phyloP scores from a whole-genome alignment of 2,329 filamentous ascomycete species.

The Calonectria naviculata region DNA sequence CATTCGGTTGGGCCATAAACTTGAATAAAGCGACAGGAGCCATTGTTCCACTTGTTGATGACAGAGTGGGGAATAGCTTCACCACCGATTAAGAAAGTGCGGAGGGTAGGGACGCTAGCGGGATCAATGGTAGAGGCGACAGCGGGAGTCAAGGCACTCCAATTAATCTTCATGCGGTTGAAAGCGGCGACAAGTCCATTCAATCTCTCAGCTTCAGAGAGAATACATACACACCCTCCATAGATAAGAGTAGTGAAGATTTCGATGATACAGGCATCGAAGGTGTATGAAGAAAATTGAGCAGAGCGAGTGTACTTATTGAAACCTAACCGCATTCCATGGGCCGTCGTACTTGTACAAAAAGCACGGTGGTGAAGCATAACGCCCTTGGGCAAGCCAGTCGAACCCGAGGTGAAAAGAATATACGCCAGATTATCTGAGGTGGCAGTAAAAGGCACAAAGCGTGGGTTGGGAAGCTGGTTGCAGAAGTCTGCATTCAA shows the following conservation, averaged over 20 bases:
- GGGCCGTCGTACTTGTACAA: slow-evolving; percentile 3
- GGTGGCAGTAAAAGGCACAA: background rate
- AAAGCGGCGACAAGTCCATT: slow-evolving; percentile 28
- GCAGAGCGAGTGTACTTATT: background rate
- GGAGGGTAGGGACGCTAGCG: background rate
- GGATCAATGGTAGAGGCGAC: background rate
- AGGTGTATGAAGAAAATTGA: slow-evolving; percentile 35
- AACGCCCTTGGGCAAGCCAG: slow-evolving; percentile 29
- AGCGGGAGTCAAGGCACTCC: slow-evolving; percentile 14
- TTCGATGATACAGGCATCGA: slow-evolving; percentile 36
- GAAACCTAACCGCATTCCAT: slow-evolving; percentile 3
- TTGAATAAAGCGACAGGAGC: background rate
- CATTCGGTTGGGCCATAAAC: slow-evolving; percentile 1
- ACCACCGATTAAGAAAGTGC: background rate
- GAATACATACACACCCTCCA: slow-evolving; percentile 38
- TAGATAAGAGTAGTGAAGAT: slow-evolving; percentile 29
- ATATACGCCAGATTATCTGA: slow-evolving; percentile 2
- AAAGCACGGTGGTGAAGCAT: slow-evolving; percentile 20
- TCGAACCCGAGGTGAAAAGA: slow-evolving; percentile 30
- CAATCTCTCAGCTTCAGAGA: slow-evolving; percentile 28
- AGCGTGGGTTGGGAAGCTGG: background rate
- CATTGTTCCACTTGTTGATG: background rate
- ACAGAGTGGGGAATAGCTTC: background rate
- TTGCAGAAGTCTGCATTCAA: background rate
- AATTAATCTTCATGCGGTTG: slow-evolving; percentile 26